Conservation (phyloP, 495 filamentous ascomycete species). For the Penicillium egyptiacum region DNA sequence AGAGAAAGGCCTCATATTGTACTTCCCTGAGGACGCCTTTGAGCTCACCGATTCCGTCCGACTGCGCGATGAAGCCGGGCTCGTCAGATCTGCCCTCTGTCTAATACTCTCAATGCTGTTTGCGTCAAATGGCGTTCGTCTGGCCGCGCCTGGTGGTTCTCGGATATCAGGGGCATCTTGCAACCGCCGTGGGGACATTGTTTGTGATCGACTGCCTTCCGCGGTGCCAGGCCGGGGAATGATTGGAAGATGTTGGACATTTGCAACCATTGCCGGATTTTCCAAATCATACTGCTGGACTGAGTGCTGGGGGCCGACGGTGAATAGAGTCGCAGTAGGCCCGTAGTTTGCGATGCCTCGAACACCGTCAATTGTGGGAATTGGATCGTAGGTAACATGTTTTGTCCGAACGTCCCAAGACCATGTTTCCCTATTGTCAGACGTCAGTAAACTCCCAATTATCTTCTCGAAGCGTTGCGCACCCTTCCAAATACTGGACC, state of each 20-base stretch:
- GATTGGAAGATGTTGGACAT: conserved; percentile 78
- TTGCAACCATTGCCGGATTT: conserved; percentile 73
- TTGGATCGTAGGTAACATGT: conserved; percentile 81
- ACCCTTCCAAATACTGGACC: conserved; percentile 91
- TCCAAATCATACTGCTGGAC: conserved; percentile 95
- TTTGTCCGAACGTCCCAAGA: conserved; percentile 98
- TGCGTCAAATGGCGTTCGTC: conserved; percentile 46
- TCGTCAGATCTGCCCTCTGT: conserved; percentile 57
- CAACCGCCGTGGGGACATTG: conserved; percentile 32
- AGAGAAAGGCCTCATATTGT: conserved; percentile 37
- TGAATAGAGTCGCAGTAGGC: conserved; percentile 88
- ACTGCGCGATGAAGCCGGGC: conserved; percentile 64
- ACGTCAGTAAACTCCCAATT: background rate
- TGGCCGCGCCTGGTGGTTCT: conserved; percentile 22
- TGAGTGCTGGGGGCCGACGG: conserved; percentile 79
- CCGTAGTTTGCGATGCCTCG: conserved; percentile 85
- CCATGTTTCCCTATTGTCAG: conserved; percentile 69
- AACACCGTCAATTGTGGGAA: conserved; percentile 81
- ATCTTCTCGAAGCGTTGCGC: conserved; percentile 36
- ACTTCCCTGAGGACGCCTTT: conserved; percentile 48
- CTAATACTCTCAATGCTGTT: conserved; percentile 44
- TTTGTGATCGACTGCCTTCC: conserved; percentile 53
- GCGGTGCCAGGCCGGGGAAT: conserved; percentile 75
- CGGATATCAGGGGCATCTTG: conserved; percentile 41
- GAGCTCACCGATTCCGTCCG: conserved; percentile 62